Percentiles rank a stretch among this genome's conserved stretches.
Evolutionary conservation across 148 eudicot genomes (phyloP).

Genomic region (Euryodendron excelsum): DNA sequence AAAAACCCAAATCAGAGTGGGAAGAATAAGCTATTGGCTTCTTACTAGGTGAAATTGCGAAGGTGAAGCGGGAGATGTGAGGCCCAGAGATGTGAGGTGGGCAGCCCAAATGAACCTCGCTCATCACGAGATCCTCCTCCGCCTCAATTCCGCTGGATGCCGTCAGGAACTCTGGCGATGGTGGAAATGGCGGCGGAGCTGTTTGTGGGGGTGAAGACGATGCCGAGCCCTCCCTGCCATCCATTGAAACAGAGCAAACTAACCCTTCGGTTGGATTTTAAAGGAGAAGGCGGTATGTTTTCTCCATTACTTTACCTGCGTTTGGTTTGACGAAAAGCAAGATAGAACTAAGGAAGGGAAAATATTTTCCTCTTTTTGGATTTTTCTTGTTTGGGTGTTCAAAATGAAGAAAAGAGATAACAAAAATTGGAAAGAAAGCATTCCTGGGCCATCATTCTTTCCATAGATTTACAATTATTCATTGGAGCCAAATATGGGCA

Average conservation of each 20-base stretch:
- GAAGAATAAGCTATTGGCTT: not conserved
- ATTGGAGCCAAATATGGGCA: too few species aligned
- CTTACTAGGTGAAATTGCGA: constrained; percentile 47
- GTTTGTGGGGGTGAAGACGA: not conserved
- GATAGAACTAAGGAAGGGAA: not conserved
- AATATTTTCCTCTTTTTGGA: not conserved
- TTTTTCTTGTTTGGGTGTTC: too few species aligned
- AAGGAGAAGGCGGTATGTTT: too few species aligned
- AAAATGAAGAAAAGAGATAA: too few species aligned
- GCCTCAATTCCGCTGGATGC: constrained; percentile 9
- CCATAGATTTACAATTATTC: too few species aligned
- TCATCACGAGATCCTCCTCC: constrained; percentile 66
- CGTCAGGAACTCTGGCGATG: constrained; percentile 12
- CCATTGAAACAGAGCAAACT: not conserved
- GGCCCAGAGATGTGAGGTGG: constrained; percentile 61
- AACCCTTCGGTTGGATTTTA: too few species aligned
- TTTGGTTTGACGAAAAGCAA: not conserved
- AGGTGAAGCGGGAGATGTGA: constrained; percentile 63
- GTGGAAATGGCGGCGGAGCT: constrained; percentile 12
- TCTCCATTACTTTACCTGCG: too few species aligned
- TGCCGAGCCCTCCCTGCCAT: not conserved
- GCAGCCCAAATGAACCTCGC: constrained; percentile 92
- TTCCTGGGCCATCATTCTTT: too few species aligned
- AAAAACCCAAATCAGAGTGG: not conserved
- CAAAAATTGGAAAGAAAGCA: too few species aligned